Evolutionary conservation across 345 rosid species (phyloP).

Genomic region (Salix koriyanagi): DNA sequence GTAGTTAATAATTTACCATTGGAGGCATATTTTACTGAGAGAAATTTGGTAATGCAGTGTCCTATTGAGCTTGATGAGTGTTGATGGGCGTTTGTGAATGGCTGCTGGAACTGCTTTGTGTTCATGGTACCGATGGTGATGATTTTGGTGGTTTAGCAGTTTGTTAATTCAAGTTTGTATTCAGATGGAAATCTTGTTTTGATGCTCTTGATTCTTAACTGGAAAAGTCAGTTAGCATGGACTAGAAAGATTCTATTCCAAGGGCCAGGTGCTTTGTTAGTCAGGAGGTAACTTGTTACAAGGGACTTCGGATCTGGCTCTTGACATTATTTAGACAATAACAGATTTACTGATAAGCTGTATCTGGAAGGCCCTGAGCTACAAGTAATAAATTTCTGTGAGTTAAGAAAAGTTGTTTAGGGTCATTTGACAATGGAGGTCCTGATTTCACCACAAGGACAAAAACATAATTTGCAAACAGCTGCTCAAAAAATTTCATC

Average conservation of each 20-base stretch:
- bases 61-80: slow-evolving; percentile 13
- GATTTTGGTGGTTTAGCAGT: slow-evolving; percentile 25
- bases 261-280: slow-evolving; percentile 10
- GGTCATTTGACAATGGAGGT: slow-evolving; percentile 41
- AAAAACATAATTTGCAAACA: slow-evolving; percentile 48
- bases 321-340: neutral
- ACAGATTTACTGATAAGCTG: slow-evolving; percentile 5
- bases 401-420: slow-evolving; percentile 7
- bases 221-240: slow-evolving; percentile 11
- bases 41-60: slow-evolving; percentile 18
- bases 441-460: slow-evolving; percentile 54
- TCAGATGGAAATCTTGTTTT: slow-evolving; percentile 6
- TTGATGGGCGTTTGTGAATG: slow-evolving; percentile 34
- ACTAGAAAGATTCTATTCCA: slow-evolving; percentile 18
- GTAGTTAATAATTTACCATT: neutral
- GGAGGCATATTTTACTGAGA: slow-evolving; percentile 17
- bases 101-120: slow-evolving; percentile 32
- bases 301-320: slow-evolving; percentile 8
- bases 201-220: slow-evolving; percentile 7
- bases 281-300: slow-evolving; percentile 11
- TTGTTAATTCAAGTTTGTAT: slow-evolving; percentile 1
- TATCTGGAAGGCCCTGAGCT: slow-evolving; percentile 1
- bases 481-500: slow-evolving; percentile 44
- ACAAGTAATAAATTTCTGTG: slow-evolving; percentile 1
- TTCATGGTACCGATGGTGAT: slow-evolving; percentile 17